A percentile compares a stretch with the other conserved stretches of the same genome.
Evolutionary conservation across 129 eudicot genomes (phyloP).

Genomic region (Sambucus nigra): DNA sequence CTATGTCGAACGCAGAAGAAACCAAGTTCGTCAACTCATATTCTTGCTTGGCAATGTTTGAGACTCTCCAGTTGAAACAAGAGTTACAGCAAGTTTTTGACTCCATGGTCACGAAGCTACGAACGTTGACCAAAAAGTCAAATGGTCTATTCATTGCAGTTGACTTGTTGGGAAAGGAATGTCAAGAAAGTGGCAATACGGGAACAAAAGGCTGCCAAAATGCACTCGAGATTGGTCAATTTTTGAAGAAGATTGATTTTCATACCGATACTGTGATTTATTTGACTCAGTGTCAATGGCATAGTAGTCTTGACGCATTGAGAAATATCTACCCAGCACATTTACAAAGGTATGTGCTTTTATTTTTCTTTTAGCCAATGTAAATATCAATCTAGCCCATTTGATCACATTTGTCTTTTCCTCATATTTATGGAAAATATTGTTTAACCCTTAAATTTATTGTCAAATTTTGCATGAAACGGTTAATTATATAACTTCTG

Average conservation of each 20-base stretch:
- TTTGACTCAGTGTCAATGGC: not conserved
- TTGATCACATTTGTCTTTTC: too few species aligned
- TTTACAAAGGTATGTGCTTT: too few species aligned
- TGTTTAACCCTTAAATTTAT: too few species aligned
- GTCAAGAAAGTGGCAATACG: too few species aligned
- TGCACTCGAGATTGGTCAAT: not conserved
- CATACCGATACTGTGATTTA: not conserved
- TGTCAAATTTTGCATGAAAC: too few species aligned
- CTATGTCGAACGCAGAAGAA: constrained; percentile 15
- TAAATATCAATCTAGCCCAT: too few species aligned
- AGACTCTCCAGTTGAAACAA: constrained; percentile 40
- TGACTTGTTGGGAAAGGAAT: too few species aligned
- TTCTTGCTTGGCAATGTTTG: constrained; percentile 50
- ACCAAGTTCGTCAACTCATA: constrained; percentile 21
- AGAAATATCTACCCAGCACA: not conserved
- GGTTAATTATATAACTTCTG: too few species aligned
- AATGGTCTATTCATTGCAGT: constrained; percentile 42
- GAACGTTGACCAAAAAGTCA: constrained; percentile 19
- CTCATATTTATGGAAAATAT: too few species aligned
- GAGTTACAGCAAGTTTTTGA: constrained; percentile 33
- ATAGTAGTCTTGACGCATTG: not conserved
- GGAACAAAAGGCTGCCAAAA: not conserved
- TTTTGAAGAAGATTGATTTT: not conserved
- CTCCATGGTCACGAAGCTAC: constrained; percentile 31
- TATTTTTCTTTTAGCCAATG: too few species aligned